Evolutionary conservation across 1,284 basidiomycete genomes (phyloP), one percentile per base, ranked within the genome.

Genomic region (Coniferiporia sulphurascens): DNA sequence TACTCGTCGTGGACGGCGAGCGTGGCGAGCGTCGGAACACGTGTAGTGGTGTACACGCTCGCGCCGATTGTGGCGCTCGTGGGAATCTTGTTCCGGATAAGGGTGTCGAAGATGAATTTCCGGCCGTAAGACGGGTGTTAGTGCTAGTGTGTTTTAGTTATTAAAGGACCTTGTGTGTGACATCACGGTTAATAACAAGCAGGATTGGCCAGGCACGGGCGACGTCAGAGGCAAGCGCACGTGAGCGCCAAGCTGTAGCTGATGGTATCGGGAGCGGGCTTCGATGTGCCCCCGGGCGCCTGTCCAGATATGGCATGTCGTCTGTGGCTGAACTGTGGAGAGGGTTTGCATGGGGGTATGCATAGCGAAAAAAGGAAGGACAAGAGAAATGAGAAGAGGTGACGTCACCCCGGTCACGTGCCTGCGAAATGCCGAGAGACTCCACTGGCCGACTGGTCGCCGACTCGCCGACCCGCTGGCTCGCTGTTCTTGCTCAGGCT

Each of bases 31-130:
- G 27, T 61, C 34, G 56, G 56, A 19, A 49, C 59, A n/a, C 62
- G 60, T n/a, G 48, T 63, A n/a, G 21, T 63, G 15, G 41, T 61
- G 19, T 63, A 56, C 57, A 62, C 56, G 19, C 27, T 63, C 19
- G 62, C 62, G 22, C 62, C 62, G 35, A 52, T 61, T n/a, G 36
- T 58, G 32, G 50, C 57, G 38, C 46, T 63, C 9, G 27, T 63
- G 52, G 60, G 62, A 15, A 15, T 63, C 15, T 61, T 55, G 56
- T 58, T 50, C 34, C 62, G 62, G 6, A 36, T 54, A 8, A 44
- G 62, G 44, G 15, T 59, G 43, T 61, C 60, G 41, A 63, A 63
- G 60, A 63, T 63, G 62, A 62, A 62, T 51, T 62, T 62, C 57
- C 50, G 44, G 48, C 53, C 41, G 49, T 62, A 22, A 32, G n/a